A percentile compares a stretch with the other conserved stretches of the same genome.
Evolutionary conservation across 2,329 filamentous ascomycete genomes (phyloP).

Genomic region (Ophiosphaerella herpotricha): DNA sequence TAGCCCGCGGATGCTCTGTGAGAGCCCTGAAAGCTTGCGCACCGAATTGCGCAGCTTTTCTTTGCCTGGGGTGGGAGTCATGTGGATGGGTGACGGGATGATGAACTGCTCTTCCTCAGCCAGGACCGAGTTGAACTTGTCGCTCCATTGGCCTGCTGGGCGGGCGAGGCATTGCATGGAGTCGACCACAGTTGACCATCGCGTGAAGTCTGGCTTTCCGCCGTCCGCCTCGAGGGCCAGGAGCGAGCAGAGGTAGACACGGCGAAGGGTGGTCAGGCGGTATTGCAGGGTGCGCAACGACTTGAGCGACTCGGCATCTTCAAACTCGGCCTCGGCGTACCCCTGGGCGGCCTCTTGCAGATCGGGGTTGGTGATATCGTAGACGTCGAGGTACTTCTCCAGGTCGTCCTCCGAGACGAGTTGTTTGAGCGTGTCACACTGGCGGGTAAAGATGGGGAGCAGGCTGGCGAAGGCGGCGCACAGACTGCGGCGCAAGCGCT

Average conservation of each 20-base stretch:
- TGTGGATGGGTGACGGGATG: conserved; percentile 61
- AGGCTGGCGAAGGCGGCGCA: conserved; percentile 70
- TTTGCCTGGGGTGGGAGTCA: conserved; percentile 68
- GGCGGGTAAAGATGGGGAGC: conserved; percentile 73
- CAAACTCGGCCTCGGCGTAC: conserved; percentile 68
- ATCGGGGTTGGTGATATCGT: conserved; percentile 55
- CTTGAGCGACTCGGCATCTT: conserved; percentile 78
- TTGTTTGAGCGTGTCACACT: conserved; percentile 69
- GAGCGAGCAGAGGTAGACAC: conserved; percentile 86
- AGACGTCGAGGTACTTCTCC: conserved; percentile 85
- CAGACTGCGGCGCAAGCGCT: conserved; percentile 77
- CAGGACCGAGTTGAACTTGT: conserved; percentile 70
- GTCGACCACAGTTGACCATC: conserved; percentile 79
- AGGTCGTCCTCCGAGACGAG: conserved; percentile 81
- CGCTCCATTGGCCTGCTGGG: conserved; percentile 65
- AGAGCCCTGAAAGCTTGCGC: conserved; percentile 84
- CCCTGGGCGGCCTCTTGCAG: conserved; percentile 54
- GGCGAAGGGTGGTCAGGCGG: conserved; percentile 78
- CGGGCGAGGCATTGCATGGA: conserved; percentile 70
- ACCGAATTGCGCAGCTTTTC: conserved; percentile 87
- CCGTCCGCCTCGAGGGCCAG: conserved; percentile 84
- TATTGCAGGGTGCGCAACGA: conserved; percentile 69
- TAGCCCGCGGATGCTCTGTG: conserved; percentile 85
- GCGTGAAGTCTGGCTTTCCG: conserved; percentile 73
- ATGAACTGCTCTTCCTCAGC: conserved; percentile 72